These are phyloP conservation scores for Flaveria bidentis DNA, from an alignment of 129 eudicot genomes.

Conservation along the genomic window DNA sequence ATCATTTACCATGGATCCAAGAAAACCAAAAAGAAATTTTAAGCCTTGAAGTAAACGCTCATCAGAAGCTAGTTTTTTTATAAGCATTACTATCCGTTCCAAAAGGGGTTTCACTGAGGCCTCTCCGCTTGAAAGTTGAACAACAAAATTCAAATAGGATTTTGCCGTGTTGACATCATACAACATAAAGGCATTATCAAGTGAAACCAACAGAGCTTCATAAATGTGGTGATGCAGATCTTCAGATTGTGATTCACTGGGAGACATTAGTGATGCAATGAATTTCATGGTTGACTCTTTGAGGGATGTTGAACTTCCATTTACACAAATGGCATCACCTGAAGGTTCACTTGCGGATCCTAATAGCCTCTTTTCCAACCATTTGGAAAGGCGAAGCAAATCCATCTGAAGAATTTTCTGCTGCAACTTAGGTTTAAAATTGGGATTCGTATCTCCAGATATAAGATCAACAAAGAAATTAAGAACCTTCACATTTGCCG, in stretches of 20 bases:
- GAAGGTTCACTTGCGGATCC: conserved; percentile 56
- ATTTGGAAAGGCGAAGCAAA: conserved; percentile 63
- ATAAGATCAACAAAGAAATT: conserved; percentile 73
- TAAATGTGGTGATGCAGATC: conserved; percentile 64
- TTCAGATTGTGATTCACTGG: conserved; percentile 46
- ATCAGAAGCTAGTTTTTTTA: conserved; percentile 74
- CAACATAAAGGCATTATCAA: conserved; percentile 71
- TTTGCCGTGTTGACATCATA: conserved; percentile 73
- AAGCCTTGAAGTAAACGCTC: conserved; percentile 77
- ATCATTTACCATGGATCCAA: conserved; percentile 62
- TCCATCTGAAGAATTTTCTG: conserved; percentile 71
- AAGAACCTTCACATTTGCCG: conserved; percentile 72
- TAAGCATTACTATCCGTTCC: conserved; percentile 52
- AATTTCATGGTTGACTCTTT: conserved; percentile 87
- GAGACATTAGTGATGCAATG: conserved; percentile 53
- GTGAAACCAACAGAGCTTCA: conserved; percentile 63
- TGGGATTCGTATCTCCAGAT: conserved; percentile 52
- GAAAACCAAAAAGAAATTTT: conserved; percentile 68
- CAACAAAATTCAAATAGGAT: conserved; percentile 63
- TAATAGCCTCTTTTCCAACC: conserved; percentile 83
- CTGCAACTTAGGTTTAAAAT: conserved; percentile 53
- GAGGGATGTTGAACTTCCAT: conserved; percentile 62
- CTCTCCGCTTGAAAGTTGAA: conserved; percentile 79
- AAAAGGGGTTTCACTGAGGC: conserved; percentile 61
- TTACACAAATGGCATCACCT: conserved; percentile 37